These are phyloP conservation scores for Filobasidium floriforme DNA, from an alignment of 768 basidiomycete species.

Conservation along the genomic window DNA sequence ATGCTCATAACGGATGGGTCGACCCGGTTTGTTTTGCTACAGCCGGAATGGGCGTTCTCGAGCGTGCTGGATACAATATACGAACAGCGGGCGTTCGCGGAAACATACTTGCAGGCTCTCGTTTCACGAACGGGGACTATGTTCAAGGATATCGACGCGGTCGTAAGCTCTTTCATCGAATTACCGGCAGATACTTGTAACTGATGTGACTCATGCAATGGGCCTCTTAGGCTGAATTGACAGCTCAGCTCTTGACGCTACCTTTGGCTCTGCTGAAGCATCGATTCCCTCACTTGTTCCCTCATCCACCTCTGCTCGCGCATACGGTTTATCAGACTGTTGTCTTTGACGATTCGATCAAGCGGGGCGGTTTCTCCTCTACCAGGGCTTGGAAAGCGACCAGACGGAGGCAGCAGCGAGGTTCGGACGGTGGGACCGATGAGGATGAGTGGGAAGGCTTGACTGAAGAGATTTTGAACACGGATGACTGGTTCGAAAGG, in stretches of 20 bases:
- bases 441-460: constrained; percentile 61
- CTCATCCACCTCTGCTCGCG: constrained; percentile 75
- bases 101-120: constrained; percentile 62
- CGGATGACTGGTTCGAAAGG: constrained; percentile 77
- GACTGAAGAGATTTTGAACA: constrained; percentile 70
- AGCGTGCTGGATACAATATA: constrained; percentile 80
- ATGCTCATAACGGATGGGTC: neutral
- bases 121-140: constrained; percentile 53
- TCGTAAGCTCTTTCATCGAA: constrained; percentile 52
- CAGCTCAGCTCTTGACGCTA: constrained; percentile 65
- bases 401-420: neutral
- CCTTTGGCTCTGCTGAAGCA: constrained; percentile 66
- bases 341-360: constrained; percentile 70
- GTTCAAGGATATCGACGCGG: constrained; percentile 61
- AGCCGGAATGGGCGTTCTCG: constrained; percentile 98
- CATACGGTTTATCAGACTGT: constrained; percentile 93
- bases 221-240: constrained; percentile 66
- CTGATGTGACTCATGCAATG: constrained; percentile 3
- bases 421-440: neutral
- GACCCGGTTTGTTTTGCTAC: constrained; percentile 3
- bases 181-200: neutral
- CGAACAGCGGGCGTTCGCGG: constrained; percentile 76
- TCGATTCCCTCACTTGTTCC: constrained; percentile 64
- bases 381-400: constrained; percentile 35
- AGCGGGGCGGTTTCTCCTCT: constrained; percentile 65